A percentile compares a stretch with the other conserved stretches of the same genome.
Evolutionary conservation across 192 early-diverging fungal species (phyloP).

Genomic region (Dissophora globulifera): DNA sequence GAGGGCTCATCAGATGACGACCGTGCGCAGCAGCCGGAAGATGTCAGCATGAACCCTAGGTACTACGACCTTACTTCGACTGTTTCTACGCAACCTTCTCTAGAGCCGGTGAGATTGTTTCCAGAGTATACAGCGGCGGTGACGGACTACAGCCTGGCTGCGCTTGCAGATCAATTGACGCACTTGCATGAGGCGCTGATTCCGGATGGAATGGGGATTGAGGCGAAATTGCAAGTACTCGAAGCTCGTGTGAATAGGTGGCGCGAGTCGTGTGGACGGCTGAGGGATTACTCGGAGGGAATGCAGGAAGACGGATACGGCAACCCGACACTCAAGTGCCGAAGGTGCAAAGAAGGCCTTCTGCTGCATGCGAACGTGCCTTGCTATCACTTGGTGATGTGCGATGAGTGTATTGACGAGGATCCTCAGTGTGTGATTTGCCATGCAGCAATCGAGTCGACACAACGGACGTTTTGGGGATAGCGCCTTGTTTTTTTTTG

Average conservation of each 20-base stretch:
- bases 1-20: too few species aligned
- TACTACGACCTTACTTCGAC: too few species aligned
- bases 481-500: too few species aligned
- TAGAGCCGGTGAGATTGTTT: too few species aligned
- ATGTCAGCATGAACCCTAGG: too few species aligned
- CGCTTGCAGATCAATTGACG: too few species aligned
- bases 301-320: constrained; percentile 9
- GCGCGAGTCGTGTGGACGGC: constrained; percentile 13
- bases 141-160: background rate
- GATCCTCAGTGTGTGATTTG: constrained; percentile 17
- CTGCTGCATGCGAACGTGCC: constrained; percentile 13
- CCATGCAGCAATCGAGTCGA: constrained; percentile 6
- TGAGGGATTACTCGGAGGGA: constrained; percentile 10
- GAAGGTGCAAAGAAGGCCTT: constrained; percentile 14
- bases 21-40: too few species aligned
- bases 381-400: constrained; percentile 35
- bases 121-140: too few species aligned
- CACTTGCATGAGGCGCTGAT: background rate
- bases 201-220: background rate
- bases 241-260: constrained; percentile 3
- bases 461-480: constrained; percentile 23
- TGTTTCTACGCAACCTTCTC: too few species aligned
- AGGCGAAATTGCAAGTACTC: background rate
- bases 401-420: constrained; percentile 12
- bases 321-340: constrained; percentile 18